Percentiles rank a stretch among this genome's conserved stretches.
These are phyloP conservation scores for bread wheat (Triticum aestivum) DNA, from an alignment of 176 grass and related monocot genomes.

Conservation along the genomic window IWGSC_CS_RefSeq_v2.1 NC_057794.1:492685125-492685624, in stretches of 20 bases:
- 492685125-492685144: neutral
- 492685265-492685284: neutral
- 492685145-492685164: neutral
- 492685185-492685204: neutral
- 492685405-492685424: conserved; percentile 14
- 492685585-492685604: conserved; percentile 1
- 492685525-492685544: neutral
- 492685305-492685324: neutral
- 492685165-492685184: neutral
- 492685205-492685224: neutral
- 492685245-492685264: conserved; percentile 20
- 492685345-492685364: neutral
- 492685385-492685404: neutral
- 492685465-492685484: neutral
- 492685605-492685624: conserved; percentile 5
- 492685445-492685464: conserved; percentile 1
- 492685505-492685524: neutral
- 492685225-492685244: neutral
- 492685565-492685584: neutral
- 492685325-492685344: conserved; percentile 1
- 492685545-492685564: neutral
- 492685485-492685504: neutral
- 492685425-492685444: conserved; percentile 6
- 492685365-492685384: neutral
- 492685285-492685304: neutral